Evolutionary conservation across 345 rosid species (phyloP), one percentile per base, ranked within the genome.

Genomic region (Syzygium grande): DNA sequence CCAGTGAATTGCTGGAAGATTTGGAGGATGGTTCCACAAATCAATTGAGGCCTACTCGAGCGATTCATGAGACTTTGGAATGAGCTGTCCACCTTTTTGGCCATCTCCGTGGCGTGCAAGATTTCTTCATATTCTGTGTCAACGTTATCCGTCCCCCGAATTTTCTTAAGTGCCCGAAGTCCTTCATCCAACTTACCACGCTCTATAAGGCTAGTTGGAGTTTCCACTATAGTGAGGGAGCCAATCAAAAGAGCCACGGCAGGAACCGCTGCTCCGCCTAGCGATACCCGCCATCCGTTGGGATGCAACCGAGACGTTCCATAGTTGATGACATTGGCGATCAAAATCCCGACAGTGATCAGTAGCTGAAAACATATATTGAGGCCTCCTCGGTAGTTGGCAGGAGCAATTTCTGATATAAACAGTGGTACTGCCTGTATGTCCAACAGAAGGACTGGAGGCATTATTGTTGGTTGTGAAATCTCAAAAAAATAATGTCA

Each of bases 391-490:
- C 98, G 93, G 80, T 49, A 88, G 54, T 84, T 92, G 65, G 96
- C 56, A 1, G 97, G 99, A 22, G 98, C 93, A 34, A 96, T 94
- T 91, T 96, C 99, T 14, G 99, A 94, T 88, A 96, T 94, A 87
- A 95, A 95, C 86, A 96, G 86, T 25, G 99, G 99, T 6, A 96
- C 96, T 6, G 96, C 91, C 97, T 96, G 95, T 89, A 9, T 5
- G 25, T 34, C 11, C 54, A 84, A 29, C 38, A 52, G 38, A 84
- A 84, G 61, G 43, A 30, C 46, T 73, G 83, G 49, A 38, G 27
- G 43, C 43, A 73, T 38, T 38, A 38, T 73, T 34, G 46, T 10
- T 38, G 7, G 80, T 73, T 4, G 80, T 4, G 80, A 73, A 73
- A 1, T 34, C 80, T 73, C 80, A 34, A 17, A 34, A 65, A 12